phyloP scores from a whole-genome alignment of 2,329 filamentous ascomycete species.

The Cyphellophora attinorum region DNA sequence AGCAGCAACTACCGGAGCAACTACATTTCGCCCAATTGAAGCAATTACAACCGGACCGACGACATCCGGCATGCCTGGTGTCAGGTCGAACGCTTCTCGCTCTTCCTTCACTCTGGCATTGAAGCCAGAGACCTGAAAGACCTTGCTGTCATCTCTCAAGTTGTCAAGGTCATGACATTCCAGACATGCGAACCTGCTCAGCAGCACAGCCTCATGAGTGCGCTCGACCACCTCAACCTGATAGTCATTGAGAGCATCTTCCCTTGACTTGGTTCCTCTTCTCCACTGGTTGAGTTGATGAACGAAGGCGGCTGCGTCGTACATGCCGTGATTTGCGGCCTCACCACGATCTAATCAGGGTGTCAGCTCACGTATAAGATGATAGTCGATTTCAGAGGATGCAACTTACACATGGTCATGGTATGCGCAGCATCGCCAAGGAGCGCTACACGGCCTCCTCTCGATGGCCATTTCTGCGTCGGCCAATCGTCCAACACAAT shows the following conservation, averaged over 20 bases:
- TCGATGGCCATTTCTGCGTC: slow-evolving; percentile 20
- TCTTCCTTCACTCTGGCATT: neutral
- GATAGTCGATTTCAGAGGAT: too few relatives aligned
- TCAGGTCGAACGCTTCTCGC: neutral
- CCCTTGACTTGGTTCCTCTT: neutral
- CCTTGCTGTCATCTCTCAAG: slow-evolving; percentile 15
- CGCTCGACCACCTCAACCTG: neutral
- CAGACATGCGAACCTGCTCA: slow-evolving; percentile 24
- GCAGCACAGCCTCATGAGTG: slow-evolving; percentile 20
- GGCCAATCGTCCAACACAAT: slow-evolving; percentile 20
- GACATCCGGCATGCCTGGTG: too few relatives aligned
- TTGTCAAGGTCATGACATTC: slow-evolving; percentile 24
- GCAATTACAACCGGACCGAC: too few relatives aligned
- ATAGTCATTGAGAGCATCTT: neutral
- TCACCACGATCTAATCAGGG: slow-evolving; percentile 24
- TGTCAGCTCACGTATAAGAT: too few relatives aligned
- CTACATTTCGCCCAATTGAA: too few relatives aligned
- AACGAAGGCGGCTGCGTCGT: slow-evolving; percentile 19
- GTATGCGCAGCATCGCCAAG: slow-evolving; percentile 29
- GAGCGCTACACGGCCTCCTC: slow-evolving; percentile 19
- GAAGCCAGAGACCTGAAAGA: slow-evolving; percentile 1
- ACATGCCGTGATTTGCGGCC: slow-evolving; percentile 24
- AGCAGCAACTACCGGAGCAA: too few relatives aligned
- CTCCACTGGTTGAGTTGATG: slow-evolving; percentile 6
- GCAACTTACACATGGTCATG: slow-evolving; percentile 30